Evolutionary conservation across 1,284 basidiomycete genomes (phyloP).

Genomic region (Cutaneotrichosporon arboriforme): DNA sequence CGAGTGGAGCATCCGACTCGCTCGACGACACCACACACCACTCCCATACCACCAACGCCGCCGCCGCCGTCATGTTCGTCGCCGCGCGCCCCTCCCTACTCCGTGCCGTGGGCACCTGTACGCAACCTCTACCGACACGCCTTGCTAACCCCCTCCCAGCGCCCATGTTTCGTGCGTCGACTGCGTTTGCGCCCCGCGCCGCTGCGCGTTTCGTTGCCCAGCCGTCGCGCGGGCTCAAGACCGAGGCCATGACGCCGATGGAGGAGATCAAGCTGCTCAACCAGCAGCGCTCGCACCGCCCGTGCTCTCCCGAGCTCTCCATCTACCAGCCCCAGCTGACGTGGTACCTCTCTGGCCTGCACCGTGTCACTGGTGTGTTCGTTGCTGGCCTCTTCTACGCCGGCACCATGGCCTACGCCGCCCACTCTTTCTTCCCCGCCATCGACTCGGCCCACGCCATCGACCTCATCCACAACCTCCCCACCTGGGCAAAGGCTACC

Average conservation of each 20-base stretch:
- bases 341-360: constrained; percentile 75
- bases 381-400: constrained; percentile 81
- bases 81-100: constrained; percentile 19
- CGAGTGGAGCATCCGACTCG: neutral
- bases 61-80: constrained; percentile 7
- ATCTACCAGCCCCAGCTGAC: constrained; percentile 95
- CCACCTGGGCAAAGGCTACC: constrained; percentile 65
- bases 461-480: constrained; percentile 60
- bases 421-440: constrained; percentile 62
- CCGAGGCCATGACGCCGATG: constrained; percentile 29
- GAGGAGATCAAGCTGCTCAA: constrained; percentile 60
- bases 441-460: constrained; percentile 70
- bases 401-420: constrained; percentile 80
- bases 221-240: constrained; percentile 21
- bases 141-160: constrained; percentile 12
- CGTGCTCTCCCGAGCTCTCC: constrained; percentile 85
- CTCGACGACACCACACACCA: neutral
- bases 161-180: constrained; percentile 11
- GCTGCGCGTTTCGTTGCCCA: no score
- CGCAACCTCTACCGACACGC: neutral
- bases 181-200: neutral
- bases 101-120: constrained; percentile 19
- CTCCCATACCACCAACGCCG: neutral
- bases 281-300: constrained; percentile 74
- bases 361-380: constrained; percentile 76